Evolutionary conservation across 805 yeast genomes (phyloP), one percentile per base, ranked within the genome.

Genomic region (Lipomyces yamadae): DNA sequence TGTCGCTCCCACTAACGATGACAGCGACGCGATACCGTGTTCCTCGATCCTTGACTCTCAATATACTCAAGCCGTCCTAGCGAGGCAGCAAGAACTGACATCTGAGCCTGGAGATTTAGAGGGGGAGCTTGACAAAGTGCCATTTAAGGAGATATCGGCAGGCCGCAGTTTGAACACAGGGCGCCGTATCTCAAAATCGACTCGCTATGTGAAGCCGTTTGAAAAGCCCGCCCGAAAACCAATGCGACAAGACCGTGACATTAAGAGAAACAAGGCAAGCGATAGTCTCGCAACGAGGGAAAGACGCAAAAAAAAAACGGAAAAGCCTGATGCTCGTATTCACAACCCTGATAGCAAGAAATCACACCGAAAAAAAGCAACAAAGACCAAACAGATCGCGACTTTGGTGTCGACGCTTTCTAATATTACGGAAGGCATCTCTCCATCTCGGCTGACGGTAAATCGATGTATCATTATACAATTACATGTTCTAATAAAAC

Each of bases 141-240:
- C 55, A n/a, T n/a, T 11, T n/a, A 42, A 42, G 48, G 48, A 42
- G 48, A 15, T 42, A 8, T 42, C 48, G 8, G 48, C 10, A 5
- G 55, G 55, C 30, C 30, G 5, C 15, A 11, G 34, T 18, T 15
- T 29, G 15, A 13, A 13, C 6, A 11, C 6, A 13, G 15, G 15
- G 32, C 15, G 11, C 15, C 55, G 11, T 24, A 18, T 24, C 13
- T 15, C 55, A 13, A 52, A 52, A 24, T 29, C 34, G 4, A 3
- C 55, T 11, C 30, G 24, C 34, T 56, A 56, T 29, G 30, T 34
- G 29, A 57, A 57, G 37, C 61, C 55, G 29, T 58, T 58, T 48
- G 61, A 58, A 30, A 58, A 58, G 33, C 61, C 61, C 6, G n/a
- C 35, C 55, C 45, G 61, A 7, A 52, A 24, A 4, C 61, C 61